These are phyloP conservation scores for Globisporangium middletonii DNA, from an alignment of 352 stramenopile species.

Conservation along the genomic window DNA sequence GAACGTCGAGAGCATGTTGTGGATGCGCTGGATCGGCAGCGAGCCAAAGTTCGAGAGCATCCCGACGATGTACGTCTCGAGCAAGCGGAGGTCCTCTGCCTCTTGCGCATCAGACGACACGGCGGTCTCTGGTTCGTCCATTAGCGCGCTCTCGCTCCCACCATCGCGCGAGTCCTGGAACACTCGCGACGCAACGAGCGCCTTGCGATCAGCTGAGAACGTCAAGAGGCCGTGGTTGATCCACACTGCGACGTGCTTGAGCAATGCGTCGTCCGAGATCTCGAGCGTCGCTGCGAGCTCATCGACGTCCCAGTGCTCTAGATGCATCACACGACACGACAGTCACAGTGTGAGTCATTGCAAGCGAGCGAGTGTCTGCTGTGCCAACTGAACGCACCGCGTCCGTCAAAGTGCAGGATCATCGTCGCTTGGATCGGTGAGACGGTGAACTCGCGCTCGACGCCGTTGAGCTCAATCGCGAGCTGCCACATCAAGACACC, in stretches of 20 bases:
- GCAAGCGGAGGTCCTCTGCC: constrained; percentile 89
- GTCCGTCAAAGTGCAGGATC: constrained; percentile 94
- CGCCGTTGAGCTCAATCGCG: constrained; percentile 86
- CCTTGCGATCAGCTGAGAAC: constrained; percentile 33
- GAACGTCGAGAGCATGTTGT: constrained; percentile 93
- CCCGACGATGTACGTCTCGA: constrained; percentile 93
- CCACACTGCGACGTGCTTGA: constrained; percentile 64
- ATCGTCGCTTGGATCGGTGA: constrained; percentile 93
- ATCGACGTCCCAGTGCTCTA: constrained; percentile 52
- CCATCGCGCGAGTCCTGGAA: constrained; percentile 43
- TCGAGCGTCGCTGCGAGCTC: constrained; percentile 57
- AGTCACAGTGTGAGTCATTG: neutral
- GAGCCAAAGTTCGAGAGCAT: constrained; percentile 94
- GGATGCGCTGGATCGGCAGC: constrained; percentile 89
- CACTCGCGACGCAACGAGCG: constrained; percentile 33
- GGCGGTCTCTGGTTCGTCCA: constrained; percentile 68
- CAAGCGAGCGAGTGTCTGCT: neutral
- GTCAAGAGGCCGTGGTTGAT: constrained; percentile 61
- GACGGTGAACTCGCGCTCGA: constrained; percentile 83
- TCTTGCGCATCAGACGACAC: constrained; percentile 88
- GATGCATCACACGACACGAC: neutral
- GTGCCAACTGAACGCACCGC: constrained; percentile 28
- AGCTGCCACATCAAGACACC: constrained; percentile 18
- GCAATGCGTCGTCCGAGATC: constrained; percentile 45
- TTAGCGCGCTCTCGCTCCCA: constrained; percentile 18